phyloP scores from a whole-genome alignment of 306 rosid genomes.

The Oemleria cerasiformis region DNA sequence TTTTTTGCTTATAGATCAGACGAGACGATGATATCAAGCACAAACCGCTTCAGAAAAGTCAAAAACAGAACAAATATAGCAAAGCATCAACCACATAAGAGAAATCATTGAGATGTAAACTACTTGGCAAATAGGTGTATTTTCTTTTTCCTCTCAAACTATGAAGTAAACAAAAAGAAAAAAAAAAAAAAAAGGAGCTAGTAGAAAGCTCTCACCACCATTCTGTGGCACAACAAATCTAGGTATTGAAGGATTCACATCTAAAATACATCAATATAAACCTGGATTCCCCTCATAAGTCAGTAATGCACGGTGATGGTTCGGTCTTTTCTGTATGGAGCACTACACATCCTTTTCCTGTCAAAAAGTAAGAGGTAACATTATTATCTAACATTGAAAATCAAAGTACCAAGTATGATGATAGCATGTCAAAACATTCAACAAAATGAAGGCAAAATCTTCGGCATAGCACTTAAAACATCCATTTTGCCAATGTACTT shows the following conservation, averaged over 20 bases:
- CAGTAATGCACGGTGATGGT: constrained; percentile 24
- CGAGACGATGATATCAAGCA: constrained; percentile 25
- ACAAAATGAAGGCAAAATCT: not conserved
- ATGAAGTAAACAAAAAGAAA: constrained; percentile 11
- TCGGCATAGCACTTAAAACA: not conserved
- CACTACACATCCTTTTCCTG: constrained; percentile 54
- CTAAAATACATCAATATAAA: constrained; percentile 36
- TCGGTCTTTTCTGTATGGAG: not conserved
- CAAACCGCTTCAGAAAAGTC: constrained; percentile 16
- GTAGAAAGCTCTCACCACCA: constrained; percentile 36
- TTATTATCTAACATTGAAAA: not conserved
- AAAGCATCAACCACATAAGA: constrained; percentile 18
- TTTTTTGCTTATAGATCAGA: constrained; percentile 10
- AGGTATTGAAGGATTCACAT: constrained; percentile 28
- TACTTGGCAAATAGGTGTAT: constrained; percentile 29
- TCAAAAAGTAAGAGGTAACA: constrained; percentile 23
- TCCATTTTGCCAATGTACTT: not conserved
- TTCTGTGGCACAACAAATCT: constrained; percentile 43
- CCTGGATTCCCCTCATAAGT: constrained; percentile 40
- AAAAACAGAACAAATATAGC: constrained; percentile 6
- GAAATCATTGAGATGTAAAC: constrained; percentile 22
- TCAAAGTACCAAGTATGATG: not conserved
- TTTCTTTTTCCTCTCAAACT: constrained; percentile 23
- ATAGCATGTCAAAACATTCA: constrained; percentile 1
- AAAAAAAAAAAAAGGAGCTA: constrained; percentile 17